Base-by-base conservation (phyloP, 768 basidiomycete genomes). In the Mycena chlorophos region DNA sequence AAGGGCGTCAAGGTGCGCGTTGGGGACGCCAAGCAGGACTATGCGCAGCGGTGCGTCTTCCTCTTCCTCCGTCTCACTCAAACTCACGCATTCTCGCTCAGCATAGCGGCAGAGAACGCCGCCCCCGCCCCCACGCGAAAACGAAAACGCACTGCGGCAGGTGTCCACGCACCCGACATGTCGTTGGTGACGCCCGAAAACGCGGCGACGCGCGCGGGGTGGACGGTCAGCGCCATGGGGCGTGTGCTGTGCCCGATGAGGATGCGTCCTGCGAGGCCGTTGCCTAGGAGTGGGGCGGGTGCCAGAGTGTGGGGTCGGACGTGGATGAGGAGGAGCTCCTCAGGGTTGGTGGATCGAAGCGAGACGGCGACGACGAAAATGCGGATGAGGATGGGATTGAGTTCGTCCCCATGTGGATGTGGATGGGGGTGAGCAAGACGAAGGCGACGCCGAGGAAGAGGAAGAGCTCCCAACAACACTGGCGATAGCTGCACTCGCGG, bases 1-100 rank as follows among this genome's bases (percentile, higher is more conserved):
- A 93, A 91, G 72, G 92, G 92, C n/a, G 74, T 90, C 20, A 92
- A 88, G 61, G 72, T 94, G 28, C 81, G 90, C 17, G 81, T 94
- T 30, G 89, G 89, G 8, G 89, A 92, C 61, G 91, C 91, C n/a
- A 88, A 84, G 58, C 86, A 86, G 1, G 85, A 91, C 66, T 92
- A 78, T 63, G 69, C 68, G 2, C 83, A 86, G 65, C 77, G 83
- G 91, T 88, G 48, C 31, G 75, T 61, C 2, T 4, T 51, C 34
- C 23, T 54, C 37, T 39, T 19, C 26, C 27, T 52, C 14, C 37
- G 12, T 45, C 29, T 4, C 49, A 56, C 60, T n/a, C 52, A 57
- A 53, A 43, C 62, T 13, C 52, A 34, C 38, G 14, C 56, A n/a
- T n/a, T n/a, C 42, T 4, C 38, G 28, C 27, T 1, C n/a, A 57